phyloP scores from a whole-genome alignment of 441 rosid genomes.

The Pelargonium myrrhifolium region DNA sequence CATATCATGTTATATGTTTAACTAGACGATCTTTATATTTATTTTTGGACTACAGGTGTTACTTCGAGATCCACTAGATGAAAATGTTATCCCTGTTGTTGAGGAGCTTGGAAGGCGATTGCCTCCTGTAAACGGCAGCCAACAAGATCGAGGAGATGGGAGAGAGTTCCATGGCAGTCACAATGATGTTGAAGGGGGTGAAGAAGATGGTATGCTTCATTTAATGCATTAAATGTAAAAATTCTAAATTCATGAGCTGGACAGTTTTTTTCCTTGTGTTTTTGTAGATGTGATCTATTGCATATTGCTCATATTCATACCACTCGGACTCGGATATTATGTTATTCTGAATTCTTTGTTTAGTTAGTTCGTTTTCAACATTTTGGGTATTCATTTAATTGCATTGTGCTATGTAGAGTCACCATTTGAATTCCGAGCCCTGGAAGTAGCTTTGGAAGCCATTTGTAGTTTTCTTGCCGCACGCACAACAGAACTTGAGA shows the following conservation, averaged over 20 bases:
- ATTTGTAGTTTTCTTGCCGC: conserved; percentile 90
- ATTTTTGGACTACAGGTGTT: conserved; percentile 41
- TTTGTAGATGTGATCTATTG: background rate
- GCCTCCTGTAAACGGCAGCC: conserved; percentile 32
- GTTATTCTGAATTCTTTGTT: background rate
- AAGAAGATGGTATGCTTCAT: conserved; percentile 67
- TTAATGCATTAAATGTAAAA: background rate
- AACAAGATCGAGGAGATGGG: conserved; percentile 41
- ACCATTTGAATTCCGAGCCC: conserved; percentile 87
- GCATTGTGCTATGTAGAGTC: conserved; percentile 46
- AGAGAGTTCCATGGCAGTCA: conserved; percentile 42
- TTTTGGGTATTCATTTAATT: conserved; percentile 15
- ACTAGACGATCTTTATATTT: conserved; percentile 5
- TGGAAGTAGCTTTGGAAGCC: conserved; percentile 95
- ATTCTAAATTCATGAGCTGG: background rate
- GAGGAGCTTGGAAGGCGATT: conserved; percentile 85
- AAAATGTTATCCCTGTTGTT: conserved; percentile 75
- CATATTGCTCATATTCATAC: background rate
- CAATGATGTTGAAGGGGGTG: conserved; percentile 60
- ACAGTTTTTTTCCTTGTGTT: background rate
- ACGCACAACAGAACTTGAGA: conserved; percentile 79
- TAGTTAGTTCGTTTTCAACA: background rate
- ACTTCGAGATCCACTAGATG: conserved; percentile 79
- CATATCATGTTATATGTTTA: background rate
- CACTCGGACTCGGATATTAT: background rate